phyloP scores from a whole-genome alignment of 495 filamentous ascomycete genomes.

The Cairneyella variabilis region DNA sequence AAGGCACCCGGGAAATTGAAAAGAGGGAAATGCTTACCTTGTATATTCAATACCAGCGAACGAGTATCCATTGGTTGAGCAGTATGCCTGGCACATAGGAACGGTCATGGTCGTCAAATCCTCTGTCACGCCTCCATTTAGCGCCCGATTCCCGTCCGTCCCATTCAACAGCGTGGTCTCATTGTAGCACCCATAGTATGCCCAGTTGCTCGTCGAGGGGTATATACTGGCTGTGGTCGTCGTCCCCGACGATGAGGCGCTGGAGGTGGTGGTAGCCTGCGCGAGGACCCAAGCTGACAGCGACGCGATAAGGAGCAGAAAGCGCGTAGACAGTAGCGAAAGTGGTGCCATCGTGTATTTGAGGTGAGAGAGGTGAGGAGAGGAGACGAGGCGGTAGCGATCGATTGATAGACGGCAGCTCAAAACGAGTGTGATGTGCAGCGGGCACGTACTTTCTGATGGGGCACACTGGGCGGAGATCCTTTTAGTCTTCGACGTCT shows the following conservation, averaged over 20 bases:
- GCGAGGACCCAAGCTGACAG: background rate
- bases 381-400: background rate
- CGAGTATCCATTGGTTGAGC: conserved; percentile 24
- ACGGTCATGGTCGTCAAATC: conserved; percentile 37
- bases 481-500: too few relatives aligned
- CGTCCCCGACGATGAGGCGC: background rate
- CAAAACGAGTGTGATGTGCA: background rate
- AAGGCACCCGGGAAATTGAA: conserved; percentile 2
- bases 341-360: background rate
- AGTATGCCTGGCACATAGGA: conserved; percentile 38
- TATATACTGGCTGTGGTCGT: conserved; percentile 9
- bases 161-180: conserved; percentile 37
- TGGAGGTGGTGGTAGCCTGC: background rate
- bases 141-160: conserved; percentile 27
- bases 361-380: background rate
- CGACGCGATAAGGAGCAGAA: conserved; percentile 6
- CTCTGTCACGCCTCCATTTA: conserved; percentile 32
- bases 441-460: background rate
- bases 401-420: background rate
- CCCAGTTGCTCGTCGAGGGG: conserved; percentile 4
- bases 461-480: background rate
- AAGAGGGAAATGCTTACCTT: conserved; percentile 27
- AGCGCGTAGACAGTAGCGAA: background rate
- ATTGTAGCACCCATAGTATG: conserved; percentile 47
- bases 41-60: conserved; percentile 47